Evolutionary conservation across 306 rosid species (phyloP), one percentile per base, ranked within the genome.

Genomic region (Acacia acuminata): DNA sequence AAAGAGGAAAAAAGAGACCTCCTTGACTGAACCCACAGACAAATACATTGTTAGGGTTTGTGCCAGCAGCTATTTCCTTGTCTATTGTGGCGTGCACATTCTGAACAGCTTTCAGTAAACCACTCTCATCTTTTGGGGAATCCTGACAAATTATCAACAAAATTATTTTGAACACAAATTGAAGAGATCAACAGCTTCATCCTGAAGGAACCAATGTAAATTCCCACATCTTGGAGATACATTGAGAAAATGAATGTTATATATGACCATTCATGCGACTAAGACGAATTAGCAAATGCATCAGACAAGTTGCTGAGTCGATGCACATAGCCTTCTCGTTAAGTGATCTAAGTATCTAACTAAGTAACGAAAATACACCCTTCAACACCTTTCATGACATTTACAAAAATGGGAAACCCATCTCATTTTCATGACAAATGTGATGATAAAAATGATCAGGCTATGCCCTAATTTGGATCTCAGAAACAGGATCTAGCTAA

Each of bases 1-100:
- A 58, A 34, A 55, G 69, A 72, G 77, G 69, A 47, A 79, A 60
- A 60, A 10, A 60, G 75, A 79, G 55, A 93, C 97, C 98, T 90
- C 97, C 97, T 91, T 94, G 97, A 80, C 98, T 94, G 85, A 94
- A 88, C 84, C 98, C 98, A 61, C 98, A 94, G 79, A 94, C 83
- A 79, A 93, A 93, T 73, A 95, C 86, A 66, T 95, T 90, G 53
- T 81, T 89, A 45, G 98, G 98, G 84, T 86, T 86, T 76, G 87
- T 87, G 82, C 97, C 98, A 78, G 91, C 86, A 63, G 93, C 95
- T 82, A 93, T 87, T 87, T 90, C 97, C 89, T 87, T 90, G 89
- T 95, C 97, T 82, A 91, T 92, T 64, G 86, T 88, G 76, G 95
- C 90, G 84, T 95, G 97, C 48, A 95, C 97, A 73, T 85, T 87